Conservation (phyloP, 371 early-diverging fungal genomes). For the Choanephora cucurbitarum region DNA sequence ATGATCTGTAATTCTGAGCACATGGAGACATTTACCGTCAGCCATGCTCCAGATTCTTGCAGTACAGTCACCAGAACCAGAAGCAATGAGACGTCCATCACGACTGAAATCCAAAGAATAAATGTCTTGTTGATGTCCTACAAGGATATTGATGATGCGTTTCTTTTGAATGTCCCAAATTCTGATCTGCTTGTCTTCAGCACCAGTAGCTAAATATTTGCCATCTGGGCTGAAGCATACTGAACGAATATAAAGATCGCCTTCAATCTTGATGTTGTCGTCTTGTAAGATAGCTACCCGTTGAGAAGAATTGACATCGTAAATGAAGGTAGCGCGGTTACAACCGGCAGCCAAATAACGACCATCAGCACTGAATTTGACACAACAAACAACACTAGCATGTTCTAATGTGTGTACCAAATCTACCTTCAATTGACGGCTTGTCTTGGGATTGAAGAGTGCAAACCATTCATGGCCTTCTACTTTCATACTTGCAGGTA, state of each 20-base stretch:
- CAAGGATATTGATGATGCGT: slow-evolving; percentile 62
- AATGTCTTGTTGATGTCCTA: slow-evolving; percentile 94
- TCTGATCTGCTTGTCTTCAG: slow-evolving; percentile 94
- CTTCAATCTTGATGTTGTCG: slow-evolving; percentile 70
- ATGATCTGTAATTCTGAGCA: slow-evolving; percentile 74
- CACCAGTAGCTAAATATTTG: slow-evolving; percentile 92
- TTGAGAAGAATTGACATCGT: slow-evolving; percentile 76
- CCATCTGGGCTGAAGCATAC: slow-evolving; percentile 97
- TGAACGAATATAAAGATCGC: slow-evolving; percentile 93
- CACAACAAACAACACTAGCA: slow-evolving; percentile 93
- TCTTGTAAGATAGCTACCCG: slow-evolving; percentile 76
- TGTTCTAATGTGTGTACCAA: slow-evolving; percentile 88
- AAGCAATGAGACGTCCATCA: slow-evolving; percentile 86
- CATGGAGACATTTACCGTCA: slow-evolving; percentile 68
- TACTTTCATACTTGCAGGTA: slow-evolving; percentile 77
- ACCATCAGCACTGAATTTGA: slow-evolving; percentile 92
- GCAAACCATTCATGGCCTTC: slow-evolving; percentile 92
- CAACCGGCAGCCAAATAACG: slow-evolving; percentile 94
- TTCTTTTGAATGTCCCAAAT: slow-evolving; percentile 74
- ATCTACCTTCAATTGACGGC: slow-evolving; percentile 77
- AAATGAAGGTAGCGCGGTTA: slow-evolving; percentile 90
- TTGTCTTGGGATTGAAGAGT: slow-evolving; percentile 75
- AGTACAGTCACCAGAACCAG: slow-evolving; percentile 94
- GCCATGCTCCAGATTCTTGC: slow-evolving; percentile 85
- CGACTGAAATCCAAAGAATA: slow-evolving; percentile 92